Evolutionary conservation across 495 filamentous ascomycete species (phyloP).

Genomic region (Corynascus novoguineensis): DNA sequence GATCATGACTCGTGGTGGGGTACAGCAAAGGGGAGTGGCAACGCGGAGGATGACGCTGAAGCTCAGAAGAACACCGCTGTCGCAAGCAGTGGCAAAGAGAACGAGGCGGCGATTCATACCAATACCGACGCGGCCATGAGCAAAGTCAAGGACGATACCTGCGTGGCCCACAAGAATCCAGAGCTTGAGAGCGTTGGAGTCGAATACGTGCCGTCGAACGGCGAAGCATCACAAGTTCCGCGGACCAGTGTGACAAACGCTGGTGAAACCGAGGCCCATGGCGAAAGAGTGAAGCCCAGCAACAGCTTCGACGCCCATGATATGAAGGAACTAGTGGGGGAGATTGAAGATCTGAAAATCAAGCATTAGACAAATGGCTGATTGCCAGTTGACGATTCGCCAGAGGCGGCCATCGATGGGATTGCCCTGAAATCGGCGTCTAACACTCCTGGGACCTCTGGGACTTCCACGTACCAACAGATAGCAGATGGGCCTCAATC

Average conservation of each 20-base stretch:
- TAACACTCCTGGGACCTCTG: background rate
- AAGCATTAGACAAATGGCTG: background rate
- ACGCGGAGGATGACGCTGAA: background rate
- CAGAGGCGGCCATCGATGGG: background rate
- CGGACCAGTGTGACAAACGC: background rate
- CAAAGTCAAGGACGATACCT: background rate
- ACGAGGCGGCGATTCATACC: background rate
- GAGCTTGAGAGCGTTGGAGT: no score
- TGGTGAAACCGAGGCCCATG: background rate
- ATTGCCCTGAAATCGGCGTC: background rate
- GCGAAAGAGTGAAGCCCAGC: background rate
- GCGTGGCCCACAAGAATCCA: background rate
- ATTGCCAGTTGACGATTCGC: background rate
- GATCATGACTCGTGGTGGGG: conserved; percentile 5
- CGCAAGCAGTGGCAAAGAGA: background rate
- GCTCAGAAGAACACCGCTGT: background rate
- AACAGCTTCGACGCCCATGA: background rate
- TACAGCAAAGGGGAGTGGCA: conserved; percentile 3
- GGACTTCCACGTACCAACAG: background rate
- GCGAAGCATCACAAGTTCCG: background rate
- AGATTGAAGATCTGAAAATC: background rate
- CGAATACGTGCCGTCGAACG: no score
- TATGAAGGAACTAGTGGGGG: background rate
- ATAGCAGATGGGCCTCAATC: background rate
- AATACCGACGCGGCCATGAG: background rate